phyloP scores from a whole-genome alignment of 2,329 filamentous ascomycete species.

The Fusarium sp. region DNA sequence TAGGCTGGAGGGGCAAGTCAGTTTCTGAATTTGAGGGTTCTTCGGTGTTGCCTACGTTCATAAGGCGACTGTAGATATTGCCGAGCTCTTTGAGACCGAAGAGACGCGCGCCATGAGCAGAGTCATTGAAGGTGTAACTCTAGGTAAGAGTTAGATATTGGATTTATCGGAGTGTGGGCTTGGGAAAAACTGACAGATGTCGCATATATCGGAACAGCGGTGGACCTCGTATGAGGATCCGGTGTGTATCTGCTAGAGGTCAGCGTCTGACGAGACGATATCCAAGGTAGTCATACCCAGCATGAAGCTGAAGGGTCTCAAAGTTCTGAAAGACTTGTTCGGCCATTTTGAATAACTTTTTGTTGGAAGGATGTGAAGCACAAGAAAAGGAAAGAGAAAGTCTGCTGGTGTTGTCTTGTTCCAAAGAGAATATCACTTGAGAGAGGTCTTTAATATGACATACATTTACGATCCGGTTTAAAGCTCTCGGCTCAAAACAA shows the following conservation, averaged over 20 bases:
- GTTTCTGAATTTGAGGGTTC: not conserved
- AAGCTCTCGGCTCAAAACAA: rapidly evolving
- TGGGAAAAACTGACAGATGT: constrained; percentile 64
- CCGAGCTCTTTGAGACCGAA: constrained; percentile 97
- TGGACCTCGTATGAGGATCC: constrained; percentile 82
- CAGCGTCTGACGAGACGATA: constrained; percentile 9
- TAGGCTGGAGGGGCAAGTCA: constrained; percentile 65
- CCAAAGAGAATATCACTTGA: not conserved
- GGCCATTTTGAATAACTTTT: not conserved
- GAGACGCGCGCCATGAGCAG: constrained; percentile 90
- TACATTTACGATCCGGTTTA: too few species aligned
- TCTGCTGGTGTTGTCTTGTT: not conserved
- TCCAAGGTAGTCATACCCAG: constrained; percentile 65
- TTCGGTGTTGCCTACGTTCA: constrained; percentile 71
- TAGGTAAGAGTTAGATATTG: constrained; percentile 44
- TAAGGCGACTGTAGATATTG: constrained; percentile 97
- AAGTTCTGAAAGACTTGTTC: constrained; percentile 60
- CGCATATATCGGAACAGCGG: constrained; percentile 95
- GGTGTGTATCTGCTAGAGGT: not conserved
- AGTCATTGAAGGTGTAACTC: constrained; percentile 96
- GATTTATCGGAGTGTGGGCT: rapidly evolving
- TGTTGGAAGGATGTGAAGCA: not conserved
- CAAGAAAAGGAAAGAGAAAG: not conserved
- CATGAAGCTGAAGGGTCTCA: constrained; percentile 86
- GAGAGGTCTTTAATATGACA: not conserved